A percentile compares a stretch with the other conserved stretches of the same genome.
Conservation (phyloP, 2,329 filamentous ascomycete species). For the Aureobasidium subglaciale region DNA sequence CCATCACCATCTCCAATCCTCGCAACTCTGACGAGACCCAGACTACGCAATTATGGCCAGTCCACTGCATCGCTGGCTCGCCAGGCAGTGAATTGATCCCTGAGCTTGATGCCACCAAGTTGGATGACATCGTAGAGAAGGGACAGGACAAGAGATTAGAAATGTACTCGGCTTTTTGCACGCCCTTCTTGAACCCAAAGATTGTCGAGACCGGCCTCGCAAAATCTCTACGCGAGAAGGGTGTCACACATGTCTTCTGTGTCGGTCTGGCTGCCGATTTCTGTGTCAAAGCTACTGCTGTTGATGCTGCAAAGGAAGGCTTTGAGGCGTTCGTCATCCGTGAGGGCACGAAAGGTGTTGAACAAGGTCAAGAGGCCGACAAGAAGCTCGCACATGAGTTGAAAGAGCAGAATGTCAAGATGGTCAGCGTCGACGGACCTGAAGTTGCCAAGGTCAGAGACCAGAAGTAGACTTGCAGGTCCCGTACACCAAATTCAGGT, state of each 20-base stretch:
- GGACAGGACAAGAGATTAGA: constrained; percentile 68
- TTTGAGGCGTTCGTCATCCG: constrained; percentile 70
- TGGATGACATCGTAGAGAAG: constrained; percentile 71
- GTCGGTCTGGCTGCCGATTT: constrained; percentile 84
- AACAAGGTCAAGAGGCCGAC: constrained; percentile 51
- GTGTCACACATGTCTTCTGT: constrained; percentile 72
- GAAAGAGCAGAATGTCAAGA: constrained; percentile 50
- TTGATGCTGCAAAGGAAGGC: constrained; percentile 68
- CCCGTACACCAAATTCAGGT: background rate
- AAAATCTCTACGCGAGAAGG: constrained; percentile 46
- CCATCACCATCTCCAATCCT: constrained; percentile 60
- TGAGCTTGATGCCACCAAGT: constrained; percentile 53
- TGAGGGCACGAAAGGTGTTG: constrained; percentile 70
- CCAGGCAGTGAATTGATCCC: constrained; percentile 65
- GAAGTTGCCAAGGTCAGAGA: constrained; percentile 39
- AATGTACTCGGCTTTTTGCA: constrained; percentile 90
- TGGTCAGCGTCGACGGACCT: constrained; percentile 52
- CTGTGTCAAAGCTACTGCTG: constrained; percentile 75
- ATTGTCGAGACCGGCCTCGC: constrained; percentile 58
- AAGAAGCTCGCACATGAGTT: constrained; percentile 47
- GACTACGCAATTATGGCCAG: constrained; percentile 70
- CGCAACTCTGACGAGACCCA: constrained; percentile 56
- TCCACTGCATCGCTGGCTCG: constrained; percentile 75
- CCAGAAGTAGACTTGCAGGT: background rate
- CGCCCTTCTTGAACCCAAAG: constrained; percentile 60